These are phyloP conservation scores for Helicostylum pulchrum DNA, from an alignment of 192 early-diverging fungal species.

Conservation along the genomic window DNA sequence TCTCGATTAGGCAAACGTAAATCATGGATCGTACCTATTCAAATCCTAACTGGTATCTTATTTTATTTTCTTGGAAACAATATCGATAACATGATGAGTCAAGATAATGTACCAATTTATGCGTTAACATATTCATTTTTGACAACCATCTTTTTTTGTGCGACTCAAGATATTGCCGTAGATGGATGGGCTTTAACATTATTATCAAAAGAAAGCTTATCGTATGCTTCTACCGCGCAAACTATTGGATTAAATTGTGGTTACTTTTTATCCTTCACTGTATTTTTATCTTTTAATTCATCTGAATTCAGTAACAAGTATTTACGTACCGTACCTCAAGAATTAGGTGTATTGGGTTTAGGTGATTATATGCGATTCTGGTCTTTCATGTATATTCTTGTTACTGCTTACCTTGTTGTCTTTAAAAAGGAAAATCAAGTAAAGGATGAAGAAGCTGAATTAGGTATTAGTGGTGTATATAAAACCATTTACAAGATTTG, in stretches of 20 bases:
- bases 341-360: constrained; percentile 75
- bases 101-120: constrained; percentile 53
- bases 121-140: constrained; percentile 78
- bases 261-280: constrained; percentile 94
- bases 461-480: constrained; percentile 74
- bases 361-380: constrained; percentile 91
- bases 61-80: constrained; percentile 76
- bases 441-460: constrained; percentile 48
- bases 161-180: constrained; percentile 85
- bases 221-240: constrained; percentile 90
- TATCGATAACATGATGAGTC: constrained; percentile 64
- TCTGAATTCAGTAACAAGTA: constrained; percentile 95
- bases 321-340: constrained; percentile 60
- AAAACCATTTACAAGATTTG: constrained; percentile 87
- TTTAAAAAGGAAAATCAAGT: constrained; percentile 65
- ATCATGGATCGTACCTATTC: constrained; percentile 98
- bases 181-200: constrained; percentile 93
- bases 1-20: constrained; percentile 86
- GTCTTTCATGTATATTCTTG: constrained; percentile 84
- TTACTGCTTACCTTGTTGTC: constrained; percentile 80
- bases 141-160: constrained; percentile 86
- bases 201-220: constrained; percentile 86
- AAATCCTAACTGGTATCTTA: constrained; percentile 75
- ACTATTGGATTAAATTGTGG: constrained; percentile 96
- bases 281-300: constrained; percentile 95